Evolutionary conservation across 2,329 filamentous ascomycete species (phyloP), one percentile per base, ranked within the genome.

Genomic region (Penicillium sp.): DNA sequence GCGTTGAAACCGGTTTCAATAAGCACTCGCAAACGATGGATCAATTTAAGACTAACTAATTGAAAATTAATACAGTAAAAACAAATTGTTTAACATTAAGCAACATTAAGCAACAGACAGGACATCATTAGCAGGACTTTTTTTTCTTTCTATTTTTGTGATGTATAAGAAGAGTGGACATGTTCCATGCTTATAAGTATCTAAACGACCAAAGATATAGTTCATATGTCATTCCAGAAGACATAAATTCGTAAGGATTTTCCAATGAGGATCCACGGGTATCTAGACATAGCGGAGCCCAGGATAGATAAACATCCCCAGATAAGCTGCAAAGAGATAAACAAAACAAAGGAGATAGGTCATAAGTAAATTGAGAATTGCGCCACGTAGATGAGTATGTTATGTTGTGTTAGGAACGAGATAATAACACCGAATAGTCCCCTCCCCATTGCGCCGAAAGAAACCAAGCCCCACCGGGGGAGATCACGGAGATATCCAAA

Each of bases 311-410:
- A n/a, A 45, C 27, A 35, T 21, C n/a, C 19, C 50, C 21, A 50
- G 39, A 49, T 13, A 24, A 53, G 11, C 21, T 8, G 50, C 29
- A 31, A 37, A 24, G 4, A 26, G 50, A 37, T 31, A 21, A 46
- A 11, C 7, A 33, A 27, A 47, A 16, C 5, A 26, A 26, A 33
- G 33, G 24, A 16, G 44, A 33, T 4, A 37, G 11, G 24, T 22
- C 21, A 50, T 22, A 43, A 53, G 43, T 22, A 54, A 22, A 39
- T n/a, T 37, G 49, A 33, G 45, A 53, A 16, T 35, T 54, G 56
- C 62, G 57, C 62, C 61, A 53, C 43, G 42, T 54, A 61, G 43
- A 57, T 57, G 50, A 54, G 47, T 60, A 56, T 57, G 35, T 33
- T 63, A 47, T 56, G 54, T 27, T 55, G 45, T 47, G 45, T 56